Percentiles rank a stretch among this genome's conserved stretches.
phyloP scores from a whole-genome alignment of 2,329 filamentous ascomycete genomes.

The Verruconis gallopava region DNA sequence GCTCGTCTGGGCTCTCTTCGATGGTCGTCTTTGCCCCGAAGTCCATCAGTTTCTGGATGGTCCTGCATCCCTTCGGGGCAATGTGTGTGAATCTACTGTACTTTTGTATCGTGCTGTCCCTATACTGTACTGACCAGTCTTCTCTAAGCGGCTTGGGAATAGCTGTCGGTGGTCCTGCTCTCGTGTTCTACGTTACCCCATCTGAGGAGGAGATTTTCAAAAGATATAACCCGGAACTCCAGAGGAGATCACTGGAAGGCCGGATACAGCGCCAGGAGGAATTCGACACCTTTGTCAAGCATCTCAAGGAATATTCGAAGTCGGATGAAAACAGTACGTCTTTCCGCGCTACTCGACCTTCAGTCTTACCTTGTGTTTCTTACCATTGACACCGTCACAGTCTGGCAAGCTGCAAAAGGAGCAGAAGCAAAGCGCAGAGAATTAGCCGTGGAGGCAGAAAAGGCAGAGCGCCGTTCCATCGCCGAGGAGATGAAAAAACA shows the following conservation, averaged over 20 bases:
- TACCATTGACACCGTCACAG: background rate
- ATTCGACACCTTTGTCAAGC: constrained; percentile 74
- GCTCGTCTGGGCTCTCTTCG: too few species aligned
- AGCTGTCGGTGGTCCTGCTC: constrained; percentile 70
- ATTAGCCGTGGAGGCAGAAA: constrained; percentile 22
- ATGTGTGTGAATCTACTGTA: constrained; percentile 2
- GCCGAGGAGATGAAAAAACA: constrained; percentile 21
- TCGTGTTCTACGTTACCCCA: constrained; percentile 69
- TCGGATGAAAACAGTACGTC: constrained; percentile 78
- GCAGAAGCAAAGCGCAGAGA: constrained; percentile 12
- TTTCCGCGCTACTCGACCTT: background rate
- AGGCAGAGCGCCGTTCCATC: constrained; percentile 15
- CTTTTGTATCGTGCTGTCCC: constrained; percentile 4
- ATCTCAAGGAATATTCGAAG: constrained; percentile 79
- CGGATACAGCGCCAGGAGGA: constrained; percentile 66
- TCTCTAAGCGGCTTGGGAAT: constrained; percentile 51
- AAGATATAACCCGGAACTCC: constrained; percentile 50
- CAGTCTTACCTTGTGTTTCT: background rate
- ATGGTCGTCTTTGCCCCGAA: too few species aligned
- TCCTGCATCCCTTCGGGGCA: constrained; percentile 9
- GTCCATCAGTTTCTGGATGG: constrained; percentile 9
- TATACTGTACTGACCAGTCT: constrained; percentile 15
- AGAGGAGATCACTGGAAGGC: constrained; percentile 71
- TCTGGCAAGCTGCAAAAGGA: constrained; percentile 12
- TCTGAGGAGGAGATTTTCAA: constrained; percentile 84